Percentiles rank a stretch among this genome's conserved stretches.
phyloP scores from a whole-genome alignment of 129 eudicot genomes.

The Deinandra increscens region DNA sequence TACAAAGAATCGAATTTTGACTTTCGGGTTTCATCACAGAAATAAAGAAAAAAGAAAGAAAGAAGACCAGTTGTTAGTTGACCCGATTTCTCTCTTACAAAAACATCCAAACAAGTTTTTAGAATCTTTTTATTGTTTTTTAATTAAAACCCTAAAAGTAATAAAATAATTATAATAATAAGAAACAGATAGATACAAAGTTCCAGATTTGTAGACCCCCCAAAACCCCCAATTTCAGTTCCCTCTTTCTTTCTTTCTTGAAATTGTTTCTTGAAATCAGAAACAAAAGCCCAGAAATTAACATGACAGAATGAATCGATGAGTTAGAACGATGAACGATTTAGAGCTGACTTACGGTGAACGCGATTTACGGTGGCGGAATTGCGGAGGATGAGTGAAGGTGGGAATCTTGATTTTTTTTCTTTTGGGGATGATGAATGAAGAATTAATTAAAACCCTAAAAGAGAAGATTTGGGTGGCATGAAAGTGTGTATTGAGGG shows the following conservation, averaged over 20 bases:
- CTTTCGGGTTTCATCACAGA: slow-evolving; percentile 15
- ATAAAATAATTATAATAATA: slow-evolving; percentile 23
- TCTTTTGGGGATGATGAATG: background rate
- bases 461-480: background rate
- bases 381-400: background rate
- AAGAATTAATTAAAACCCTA: slow-evolving; percentile 18
- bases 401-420: background rate
- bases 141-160: background rate
- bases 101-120: slow-evolving; percentile 17
- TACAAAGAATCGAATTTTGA: slow-evolving; percentile 20
- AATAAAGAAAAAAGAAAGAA: slow-evolving; percentile 2
- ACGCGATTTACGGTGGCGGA: slow-evolving; percentile 9
- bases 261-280: background rate
- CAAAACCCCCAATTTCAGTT: slow-evolving; percentile 28
- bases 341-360: slow-evolving; percentile 48
- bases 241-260: background rate
- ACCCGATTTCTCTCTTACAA: slow-evolving; percentile 8
- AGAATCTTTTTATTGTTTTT: slow-evolving; percentile 37
- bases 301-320: background rate
- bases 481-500: slow-evolving; percentile 8
- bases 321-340: background rate
- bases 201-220: slow-evolving; percentile 51
- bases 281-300: slow-evolving; percentile 15
- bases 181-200: slow-evolving; percentile 49
- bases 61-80: slow-evolving; percentile 25